Evolutionary conservation across 371 early-diverging fungal species (phyloP).

Genomic region (Haplosporangium sp.): DNA sequence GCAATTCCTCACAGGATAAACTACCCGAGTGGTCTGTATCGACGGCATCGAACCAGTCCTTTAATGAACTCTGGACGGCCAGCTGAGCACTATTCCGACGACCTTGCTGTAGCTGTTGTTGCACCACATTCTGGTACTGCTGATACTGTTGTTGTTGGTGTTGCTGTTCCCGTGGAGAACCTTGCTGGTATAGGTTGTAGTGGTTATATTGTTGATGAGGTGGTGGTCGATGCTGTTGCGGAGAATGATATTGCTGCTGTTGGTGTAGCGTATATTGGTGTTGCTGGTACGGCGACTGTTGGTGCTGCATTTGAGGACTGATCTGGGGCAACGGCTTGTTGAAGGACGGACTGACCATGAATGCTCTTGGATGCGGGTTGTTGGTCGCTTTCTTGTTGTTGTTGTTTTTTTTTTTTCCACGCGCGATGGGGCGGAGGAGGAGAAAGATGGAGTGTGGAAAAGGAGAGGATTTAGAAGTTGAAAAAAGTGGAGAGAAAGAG

Average conservation of each 20-base stretch:
- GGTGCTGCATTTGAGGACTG: slow-evolving; percentile 28
- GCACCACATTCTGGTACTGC: slow-evolving; percentile 24
- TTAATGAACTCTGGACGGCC: slow-evolving; percentile 34
- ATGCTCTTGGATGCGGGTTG: too few species aligned
- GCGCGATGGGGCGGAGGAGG: not conserved
- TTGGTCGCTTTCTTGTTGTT: too few species aligned
- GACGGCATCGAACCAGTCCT: slow-evolving; percentile 50
- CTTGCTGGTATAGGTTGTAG: slow-evolving; percentile 29
- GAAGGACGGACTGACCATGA: slow-evolving; percentile 10
- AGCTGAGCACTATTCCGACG: slow-evolving; percentile 22
- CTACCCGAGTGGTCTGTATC: slow-evolving; percentile 50
- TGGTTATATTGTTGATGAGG: slow-evolving; percentile 40
- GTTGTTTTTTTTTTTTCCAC: not conserved
- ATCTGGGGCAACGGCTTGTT: slow-evolving; percentile 29
- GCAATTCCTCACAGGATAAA: slow-evolving; percentile 45
- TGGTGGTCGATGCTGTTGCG: slow-evolving; percentile 16
- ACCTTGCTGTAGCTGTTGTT: slow-evolving; percentile 25
- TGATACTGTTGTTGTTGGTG: slow-evolving; percentile 47
- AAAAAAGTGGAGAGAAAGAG: not conserved
- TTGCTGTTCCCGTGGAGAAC: slow-evolving; percentile 40
- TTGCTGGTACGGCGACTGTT: slow-evolving; percentile 16
- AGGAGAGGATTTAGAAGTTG: not conserved
- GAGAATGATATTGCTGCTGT: slow-evolving; percentile 8
- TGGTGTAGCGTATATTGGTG: slow-evolving; percentile 15
- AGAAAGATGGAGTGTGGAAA: not conserved